Base-by-base conservation (phyloP, 2,329 filamentous ascomycete species). In the Neonectria ditissima region DNA sequence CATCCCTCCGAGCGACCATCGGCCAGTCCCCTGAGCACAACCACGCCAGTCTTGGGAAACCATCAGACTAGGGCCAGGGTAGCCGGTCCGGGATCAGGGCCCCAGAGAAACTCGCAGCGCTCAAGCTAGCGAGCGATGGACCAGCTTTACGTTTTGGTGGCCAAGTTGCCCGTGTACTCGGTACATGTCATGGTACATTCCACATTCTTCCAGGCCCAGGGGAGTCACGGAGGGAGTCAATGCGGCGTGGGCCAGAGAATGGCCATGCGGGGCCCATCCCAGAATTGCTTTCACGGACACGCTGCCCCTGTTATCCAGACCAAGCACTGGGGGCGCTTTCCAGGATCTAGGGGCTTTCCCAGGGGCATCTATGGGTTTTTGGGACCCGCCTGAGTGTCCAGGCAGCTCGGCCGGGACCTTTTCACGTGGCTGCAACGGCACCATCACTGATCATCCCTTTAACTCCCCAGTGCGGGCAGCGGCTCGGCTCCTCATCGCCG, bases 401-500 rank as follows among this genome's bases (percentile, higher is more conserved):
- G 47, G 47, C 63, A 69, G 65, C 60, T 73, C 59, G 62, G 67
- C 58, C 63, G 68, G 69, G 62, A 63, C 65, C 66, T 69, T 64
- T 69, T 73, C 69, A 69, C 70, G 63, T 73, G 69, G 69, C 70
- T 69, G 48, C 41, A 60, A 59, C 60, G 56, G 59, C 56, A 62
- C 51, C 58, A 58, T 58, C 52, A 58, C 39, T 71, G 59, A 63
- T 69, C 61, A 51, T 58, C 57, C 44, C 34, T 45, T 59, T 24
- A 24, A 39, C 39, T 18, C 45, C n/a, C 24, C 26, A 48, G 45
- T 37, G 45, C 16, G 45, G 45, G 16, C 24, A 26, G 26, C 45
- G 45, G 45, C 45, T 48, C 24, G 24, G 24, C 45, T 48, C 26
- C 47, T 10, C 47, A 50, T 32, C 28, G n/a, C 11, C 18, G 47